Percentiles rank a stretch among this genome's conserved stretches.
These are phyloP conservation scores for Hypoxylon sp. DNA, from an alignment of 2,329 filamentous ascomycete species.

Conservation along the genomic window DNA sequence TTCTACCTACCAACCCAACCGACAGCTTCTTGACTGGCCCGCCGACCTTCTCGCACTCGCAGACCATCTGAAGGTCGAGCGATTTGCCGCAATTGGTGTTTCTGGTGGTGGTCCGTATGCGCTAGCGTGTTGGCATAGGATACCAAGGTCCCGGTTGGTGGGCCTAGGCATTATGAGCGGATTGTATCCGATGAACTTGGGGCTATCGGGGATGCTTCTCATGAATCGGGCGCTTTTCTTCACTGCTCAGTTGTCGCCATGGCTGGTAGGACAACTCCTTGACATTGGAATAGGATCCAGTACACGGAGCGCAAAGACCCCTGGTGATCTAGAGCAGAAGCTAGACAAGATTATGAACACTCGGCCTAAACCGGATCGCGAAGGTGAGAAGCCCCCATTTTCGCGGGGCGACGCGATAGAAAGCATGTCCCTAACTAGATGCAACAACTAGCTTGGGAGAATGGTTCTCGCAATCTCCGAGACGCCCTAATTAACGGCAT, in stretches of 20 bases:
- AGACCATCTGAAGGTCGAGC: slow-evolving; percentile 42
- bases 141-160: slow-evolving; percentile 41
- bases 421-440: neutral
- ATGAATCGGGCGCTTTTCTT: slow-evolving; percentile 37
- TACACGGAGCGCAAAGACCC: slow-evolving; percentile 22
- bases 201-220: slow-evolving; percentile 45
- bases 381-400: slow-evolving; percentile 11
- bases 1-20: slow-evolving; percentile 52
- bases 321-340: slow-evolving; percentile 19
- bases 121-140: slow-evolving; percentile 44
- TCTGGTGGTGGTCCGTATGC: slow-evolving; percentile 51
- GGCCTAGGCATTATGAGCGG: slow-evolving; percentile 38
- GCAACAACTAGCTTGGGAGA: slow-evolving; percentile 11
- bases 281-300: slow-evolving; percentile 27
- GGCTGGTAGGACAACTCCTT: slow-evolving; percentile 33
- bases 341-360: slow-evolving; percentile 11
- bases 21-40: slow-evolving; percentile 47
- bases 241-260: slow-evolving; percentile 38
- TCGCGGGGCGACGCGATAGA: neutral
- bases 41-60: slow-evolving; percentile 48
- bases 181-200: slow-evolving; percentile 43
- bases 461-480: slow-evolving; percentile 4
- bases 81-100: slow-evolving; percentile 50
- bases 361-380: slow-evolving; percentile 13
- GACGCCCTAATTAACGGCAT: neutral